Conservation (phyloP, 345 rosid species). For the Chamaenerion angustifolium region DNA sequence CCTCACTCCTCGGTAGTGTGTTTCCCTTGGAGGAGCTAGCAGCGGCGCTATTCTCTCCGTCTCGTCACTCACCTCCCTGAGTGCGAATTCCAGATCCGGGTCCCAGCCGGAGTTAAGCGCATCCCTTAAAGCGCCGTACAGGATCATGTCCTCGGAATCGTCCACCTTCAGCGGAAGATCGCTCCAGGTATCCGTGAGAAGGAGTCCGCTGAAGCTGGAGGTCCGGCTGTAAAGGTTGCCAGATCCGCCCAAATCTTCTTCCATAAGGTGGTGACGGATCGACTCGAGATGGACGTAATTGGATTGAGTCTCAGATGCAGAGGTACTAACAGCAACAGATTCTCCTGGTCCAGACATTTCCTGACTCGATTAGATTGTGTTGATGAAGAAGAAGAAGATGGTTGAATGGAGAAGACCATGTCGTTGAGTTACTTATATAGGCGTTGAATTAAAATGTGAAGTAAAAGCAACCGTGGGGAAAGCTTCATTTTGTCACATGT, state of each 20-base stretch:
- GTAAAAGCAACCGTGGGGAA: no score
- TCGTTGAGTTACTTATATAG: no score
- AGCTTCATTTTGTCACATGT: no score
- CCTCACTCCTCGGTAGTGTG: constrained; percentile 33
- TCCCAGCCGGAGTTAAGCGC: constrained; percentile 22
- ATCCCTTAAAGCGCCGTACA: constrained; percentile 16
- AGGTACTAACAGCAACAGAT: not conserved
- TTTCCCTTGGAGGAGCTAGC: not conserved
- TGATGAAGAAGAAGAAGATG: not conserved
- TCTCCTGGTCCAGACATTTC: not conserved
- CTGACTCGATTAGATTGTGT: not conserved
- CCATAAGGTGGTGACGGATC: constrained; percentile 5
- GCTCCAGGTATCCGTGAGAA: constrained; percentile 23
- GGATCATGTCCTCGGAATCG: constrained; percentile 28
- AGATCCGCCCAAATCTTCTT: not conserved
- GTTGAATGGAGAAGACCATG: no score
- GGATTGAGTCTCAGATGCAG: not conserved
- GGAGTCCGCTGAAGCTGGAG: constrained; percentile 21
- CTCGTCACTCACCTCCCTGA: not conserved
- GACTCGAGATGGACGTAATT: not conserved
- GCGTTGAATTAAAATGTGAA: no score
- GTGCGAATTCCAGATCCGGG: constrained; percentile 9
- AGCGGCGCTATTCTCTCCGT: not conserved
- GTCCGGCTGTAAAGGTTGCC: constrained; percentile 5
- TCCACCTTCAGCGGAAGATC: constrained; percentile 20